Evolutionary conservation across 31 red algal genomes (phyloP), one percentile per base, ranked within the genome.

Genomic region (Porphyra umbilicalis): DNA sequence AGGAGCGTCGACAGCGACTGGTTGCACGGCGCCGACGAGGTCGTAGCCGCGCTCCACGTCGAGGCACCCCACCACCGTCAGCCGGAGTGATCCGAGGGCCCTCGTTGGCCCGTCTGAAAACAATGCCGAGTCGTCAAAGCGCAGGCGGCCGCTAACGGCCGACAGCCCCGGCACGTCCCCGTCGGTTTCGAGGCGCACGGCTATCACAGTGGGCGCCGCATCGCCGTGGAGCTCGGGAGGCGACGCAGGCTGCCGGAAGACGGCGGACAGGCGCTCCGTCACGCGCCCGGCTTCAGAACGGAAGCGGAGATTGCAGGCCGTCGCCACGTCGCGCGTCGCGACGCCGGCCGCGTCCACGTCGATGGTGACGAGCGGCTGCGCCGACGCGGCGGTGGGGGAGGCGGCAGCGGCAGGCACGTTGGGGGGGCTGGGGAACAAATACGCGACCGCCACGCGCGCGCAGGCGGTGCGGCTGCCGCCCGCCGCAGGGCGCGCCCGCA

Each of bases 1-100:
- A 95, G 77, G 15, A 91, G 82, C 88, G 80, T 89, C 91, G 79
- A 91, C 84, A 68, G 88, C 86, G 33, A 91, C 86, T 30, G 82
- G 85, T 25, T 83, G 77, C 75, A 86, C 93, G 67, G 89, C 85
- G 4, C 85, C 92, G 34, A 86, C 85, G 35, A 95, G 75, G 76
- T 91, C 83, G 40, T 91, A 95, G 6, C 85, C 93, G 77, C 88
- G 79, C 40, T 89, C 89, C 34, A 95, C 20, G 88, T 95, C 89
- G 78, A 95, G 84, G 75, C 80, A 78, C 11, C 93, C 93, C 11
- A 91, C 85, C 33, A 95, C 85, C 29, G 89, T 91, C 85, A 95
- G 82, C n/a, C 89, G 93, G 38, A 95, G 75, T 31, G 89, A 80
- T 25, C 93, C 93, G 39, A 91, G 81, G 29, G 85, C 75, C 3